Percentiles rank a stretch among this genome's conserved stretches.
phyloP scores from a whole-genome alignment of 2,329 filamentous ascomycete species.

The Ambrosiella cleistominuta region DNA sequence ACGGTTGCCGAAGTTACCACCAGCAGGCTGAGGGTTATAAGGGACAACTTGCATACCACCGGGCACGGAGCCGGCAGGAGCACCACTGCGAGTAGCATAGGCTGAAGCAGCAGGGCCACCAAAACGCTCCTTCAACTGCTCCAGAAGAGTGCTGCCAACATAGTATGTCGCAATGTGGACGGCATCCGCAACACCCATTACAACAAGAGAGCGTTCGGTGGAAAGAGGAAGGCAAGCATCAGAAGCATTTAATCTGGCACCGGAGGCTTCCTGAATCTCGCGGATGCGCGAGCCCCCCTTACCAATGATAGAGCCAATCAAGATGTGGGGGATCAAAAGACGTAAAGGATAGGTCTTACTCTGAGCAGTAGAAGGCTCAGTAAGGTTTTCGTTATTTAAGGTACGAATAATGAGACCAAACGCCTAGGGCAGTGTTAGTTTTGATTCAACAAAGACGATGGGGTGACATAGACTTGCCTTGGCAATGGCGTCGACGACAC shows the following conservation, averaged over 20 bases:
- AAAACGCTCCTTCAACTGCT: constrained; percentile 93
- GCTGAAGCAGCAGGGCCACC: constrained; percentile 93
- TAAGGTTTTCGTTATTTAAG: constrained; percentile 87
- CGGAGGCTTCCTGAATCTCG: constrained; percentile 95
- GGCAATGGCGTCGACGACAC: constrained; percentile 85
- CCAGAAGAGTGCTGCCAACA: constrained; percentile 89
- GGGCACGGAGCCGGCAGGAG: constrained; percentile 80
- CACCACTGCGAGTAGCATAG: constrained; percentile 87
- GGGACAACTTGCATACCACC: constrained; percentile 99
- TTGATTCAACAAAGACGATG: background rate
- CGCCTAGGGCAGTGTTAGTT: constrained; percentile 36
- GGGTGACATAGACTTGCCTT: constrained; percentile 43
- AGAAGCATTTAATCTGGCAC: constrained; percentile 88
- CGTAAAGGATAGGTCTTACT: constrained; percentile 96
- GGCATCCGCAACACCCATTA: constrained; percentile 92
- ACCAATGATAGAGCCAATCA: constrained; percentile 97
- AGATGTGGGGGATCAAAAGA: constrained; percentile 84
- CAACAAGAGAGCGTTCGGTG: constrained; percentile 91
- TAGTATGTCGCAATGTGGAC: constrained; percentile 99
- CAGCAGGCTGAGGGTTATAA: constrained; percentile 77
- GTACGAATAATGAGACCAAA: constrained; percentile 97
- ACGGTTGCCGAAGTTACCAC: constrained; percentile 74
- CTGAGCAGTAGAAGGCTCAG: constrained; percentile 71
- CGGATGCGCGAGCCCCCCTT: constrained; percentile 92
- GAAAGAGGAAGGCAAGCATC: constrained; percentile 88